Evolutionary conservation across 108 stramenopile genomes (phyloP), one percentile per base, ranked within the genome.

Genomic region (Fragilaria crotonensis): DNA sequence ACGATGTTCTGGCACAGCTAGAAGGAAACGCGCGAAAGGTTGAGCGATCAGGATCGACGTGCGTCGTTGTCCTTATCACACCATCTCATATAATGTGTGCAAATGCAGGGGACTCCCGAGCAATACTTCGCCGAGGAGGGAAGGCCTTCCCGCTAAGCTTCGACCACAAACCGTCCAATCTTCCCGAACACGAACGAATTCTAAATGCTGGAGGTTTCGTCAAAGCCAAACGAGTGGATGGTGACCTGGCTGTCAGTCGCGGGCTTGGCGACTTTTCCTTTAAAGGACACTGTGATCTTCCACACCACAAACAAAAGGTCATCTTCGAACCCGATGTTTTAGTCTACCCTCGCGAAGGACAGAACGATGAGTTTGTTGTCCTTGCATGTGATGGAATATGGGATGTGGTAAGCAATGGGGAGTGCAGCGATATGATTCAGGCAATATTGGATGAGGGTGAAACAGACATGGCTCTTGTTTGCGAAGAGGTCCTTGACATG

Each of bases 51-150:
- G 98, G 98, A 0, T 85, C 92, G 17, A 96, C 98, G 0, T 92
- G 85, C 19, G 83, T 95, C 27, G 73, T 81, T 23, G 93, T 85
- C 1, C 54, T 97, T 33, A 47, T 97, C 3, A 95, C 96, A 19
- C 96, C 96, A 0, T 67, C 75, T 19, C 89, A 94, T 33, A 77
- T 97, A 30, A 59, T 99, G 28, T 94, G 92, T 63, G 94, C 94
- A 57, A 99, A 99, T 73, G 90, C 94, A 11, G 98, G 98, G 23
- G 98, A 99, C 64, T 95, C 94, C 30, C 66, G 98, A 46, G 89
- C 93, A 49, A 69, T 96, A 49, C 73, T 89, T 11, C 68, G 71
- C 30, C 64, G 76, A 19, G 62, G 57, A 30, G 86, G 86, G 29
- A 30, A 21, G 5, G 73, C 62, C 14, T 26, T 89, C 18, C 89